phyloP scores from a whole-genome alignment of 768 basidiomycete genomes.

The Aureoboletus auriporus region DNA sequence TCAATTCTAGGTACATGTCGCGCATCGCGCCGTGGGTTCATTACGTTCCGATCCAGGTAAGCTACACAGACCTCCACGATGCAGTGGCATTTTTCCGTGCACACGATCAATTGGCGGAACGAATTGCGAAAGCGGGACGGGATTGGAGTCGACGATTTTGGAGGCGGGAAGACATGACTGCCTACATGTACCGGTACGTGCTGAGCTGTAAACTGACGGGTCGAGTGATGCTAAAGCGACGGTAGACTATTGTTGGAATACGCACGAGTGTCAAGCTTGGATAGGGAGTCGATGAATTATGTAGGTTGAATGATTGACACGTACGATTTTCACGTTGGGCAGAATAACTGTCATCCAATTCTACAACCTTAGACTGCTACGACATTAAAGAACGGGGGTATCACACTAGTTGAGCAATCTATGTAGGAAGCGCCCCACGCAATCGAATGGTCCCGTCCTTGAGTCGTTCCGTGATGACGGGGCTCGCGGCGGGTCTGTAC shows the following conservation, averaged over 20 bases:
- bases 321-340: too few species aligned
- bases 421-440: conserved; percentile 57
- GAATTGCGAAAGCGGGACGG: conserved; percentile 53
- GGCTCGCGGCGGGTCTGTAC: conserved; percentile 81
- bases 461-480: conserved; percentile 72
- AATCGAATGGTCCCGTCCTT: conserved; percentile 66
- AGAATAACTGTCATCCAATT: too few species aligned
- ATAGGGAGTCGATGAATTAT: conserved; percentile 43
- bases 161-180: conserved; percentile 56
- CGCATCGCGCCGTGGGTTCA: conserved; percentile 68
- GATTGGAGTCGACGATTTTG: conserved; percentile 56
- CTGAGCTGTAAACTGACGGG: fast-evolving
- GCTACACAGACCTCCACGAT: conserved; percentile 67
- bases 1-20: conserved; percentile 43
- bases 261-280: conserved; percentile 44
- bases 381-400: not conserved
- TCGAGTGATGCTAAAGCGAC: not conserved
- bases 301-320: not conserved
- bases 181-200: conserved; percentile 54
- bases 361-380: too few species aligned
- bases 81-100: conserved; percentile 68
- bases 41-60: conserved; percentile 66
- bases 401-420: not conserved
- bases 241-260: conserved; percentile 53
- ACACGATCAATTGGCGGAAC: conserved; percentile 56